Evolutionary conservation across 371 early-diverging fungal species (phyloP).

Genomic region (Cokeromyces recurvatus): DNA sequence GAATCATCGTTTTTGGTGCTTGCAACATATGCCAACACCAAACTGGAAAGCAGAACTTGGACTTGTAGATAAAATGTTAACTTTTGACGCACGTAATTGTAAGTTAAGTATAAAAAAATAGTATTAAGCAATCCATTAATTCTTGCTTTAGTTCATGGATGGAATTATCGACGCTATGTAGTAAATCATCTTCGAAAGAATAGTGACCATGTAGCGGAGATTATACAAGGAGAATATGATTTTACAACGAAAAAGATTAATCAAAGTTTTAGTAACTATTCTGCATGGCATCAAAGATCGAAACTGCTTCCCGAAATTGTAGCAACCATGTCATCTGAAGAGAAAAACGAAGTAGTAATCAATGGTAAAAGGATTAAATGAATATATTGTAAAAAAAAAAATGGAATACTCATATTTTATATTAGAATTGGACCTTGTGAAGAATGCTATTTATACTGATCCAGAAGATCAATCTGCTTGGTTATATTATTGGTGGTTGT

Average conservation of each 20-base stretch:
- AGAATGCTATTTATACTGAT: slow-evolving; percentile 90
- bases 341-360: slow-evolving; percentile 30
- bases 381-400: neutral
- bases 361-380: slow-evolving; percentile 20
- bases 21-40: slow-evolving; percentile 69
- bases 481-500: slow-evolving; percentile 90
- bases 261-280: slow-evolving; percentile 90
- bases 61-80: slow-evolving; percentile 73
- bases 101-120: slow-evolving; percentile 30
- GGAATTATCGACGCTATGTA: slow-evolving; percentile 90
- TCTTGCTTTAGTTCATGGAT: slow-evolving; percentile 81
- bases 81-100: slow-evolving; percentile 91
- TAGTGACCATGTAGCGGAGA: slow-evolving; percentile 14
- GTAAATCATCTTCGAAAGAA: slow-evolving; percentile 39
- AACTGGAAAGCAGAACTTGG: slow-evolving; percentile 78
- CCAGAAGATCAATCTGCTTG: slow-evolving; percentile 97
- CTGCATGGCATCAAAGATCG: slow-evolving; percentile 96
- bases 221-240: slow-evolving; percentile 64
- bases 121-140: neutral
- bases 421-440: slow-evolving; percentile 75
- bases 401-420: neutral
- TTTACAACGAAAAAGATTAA: slow-evolving; percentile 84
- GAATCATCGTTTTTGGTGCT: slow-evolving; percentile 92
- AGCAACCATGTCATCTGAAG: slow-evolving; percentile 32
- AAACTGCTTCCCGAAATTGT: slow-evolving; percentile 71